Evolutionary conservation across 768 basidiomycete genomes (phyloP).

Genomic region (Amanita subjunquillea): DNA sequence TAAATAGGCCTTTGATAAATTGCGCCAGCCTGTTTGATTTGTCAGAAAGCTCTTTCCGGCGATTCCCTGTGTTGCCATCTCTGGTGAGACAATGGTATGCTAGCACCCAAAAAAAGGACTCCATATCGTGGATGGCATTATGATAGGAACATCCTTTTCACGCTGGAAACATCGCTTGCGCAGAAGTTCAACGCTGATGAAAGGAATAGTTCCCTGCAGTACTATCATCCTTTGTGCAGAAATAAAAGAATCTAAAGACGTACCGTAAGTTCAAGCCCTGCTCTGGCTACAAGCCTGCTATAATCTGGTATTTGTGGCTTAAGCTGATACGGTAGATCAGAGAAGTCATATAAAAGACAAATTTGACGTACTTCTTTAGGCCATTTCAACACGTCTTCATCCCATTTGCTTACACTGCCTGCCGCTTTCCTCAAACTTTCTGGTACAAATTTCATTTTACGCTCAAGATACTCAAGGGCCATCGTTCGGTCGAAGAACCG

Average conservation of each 20-base stretch:
- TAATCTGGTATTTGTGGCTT: background rate
- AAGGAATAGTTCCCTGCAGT: too few species aligned
- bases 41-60: background rate
- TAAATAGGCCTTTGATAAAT: background rate
- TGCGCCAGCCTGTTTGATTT: background rate
- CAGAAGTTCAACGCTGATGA: background rate
- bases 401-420: background rate
- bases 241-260: too few species aligned
- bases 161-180: background rate
- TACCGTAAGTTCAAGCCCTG: too few species aligned
- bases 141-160: background rate
- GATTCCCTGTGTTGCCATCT: conserved; percentile 8
- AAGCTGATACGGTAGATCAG: background rate
- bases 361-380: background rate
- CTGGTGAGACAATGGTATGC: conserved; percentile 10
- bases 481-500: too few species aligned
- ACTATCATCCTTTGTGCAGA: too few species aligned
- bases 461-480: too few species aligned
- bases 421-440: too few species aligned
- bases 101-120: conserved; percentile 15
- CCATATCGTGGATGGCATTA: conserved; percentile 11
- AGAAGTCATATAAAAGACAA: background rate
- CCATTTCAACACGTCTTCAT: background rate
- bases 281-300: too few species aligned
- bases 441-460: too few species aligned